A percentile compares a stretch with the other conserved stretches of the same genome.
Evolutionary conservation across 495 filamentous ascomycete species (phyloP).

Genomic region (Evernia prunastri): DNA sequence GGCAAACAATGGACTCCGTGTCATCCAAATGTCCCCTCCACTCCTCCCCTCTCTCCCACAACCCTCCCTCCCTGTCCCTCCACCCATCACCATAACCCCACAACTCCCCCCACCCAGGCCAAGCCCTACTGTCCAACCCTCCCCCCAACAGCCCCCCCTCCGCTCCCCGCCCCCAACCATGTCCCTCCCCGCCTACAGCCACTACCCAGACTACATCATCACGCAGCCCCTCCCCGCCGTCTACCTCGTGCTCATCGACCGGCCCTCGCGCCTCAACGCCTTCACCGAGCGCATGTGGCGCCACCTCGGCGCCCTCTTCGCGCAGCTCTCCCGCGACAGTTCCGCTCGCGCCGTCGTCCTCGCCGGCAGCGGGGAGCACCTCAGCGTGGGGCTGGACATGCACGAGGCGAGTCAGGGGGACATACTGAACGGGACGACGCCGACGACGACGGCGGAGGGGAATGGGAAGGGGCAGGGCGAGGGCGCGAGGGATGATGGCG

Average conservation of each 20-base stretch:
- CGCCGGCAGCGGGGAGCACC: constrained; percentile 73
- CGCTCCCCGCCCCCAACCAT: background rate
- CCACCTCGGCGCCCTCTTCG: constrained; percentile 68
- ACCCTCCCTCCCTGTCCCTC: too few species aligned
- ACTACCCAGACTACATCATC: constrained; percentile 58
- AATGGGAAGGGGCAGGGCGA: too few species aligned
- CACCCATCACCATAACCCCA: too few species aligned
- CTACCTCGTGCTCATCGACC: constrained; percentile 89
- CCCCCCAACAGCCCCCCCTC: background rate
- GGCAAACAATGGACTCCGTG: too few species aligned
- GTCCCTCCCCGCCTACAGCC: background rate
- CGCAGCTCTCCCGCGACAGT: constrained; percentile 61
- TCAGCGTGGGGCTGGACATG: constrained; percentile 73
- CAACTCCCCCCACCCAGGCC: too few species aligned
- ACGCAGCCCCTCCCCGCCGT: constrained; percentile 62
- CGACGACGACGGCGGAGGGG: constrained; percentile 8
- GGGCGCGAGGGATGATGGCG: too few species aligned
- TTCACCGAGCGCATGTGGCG: constrained; percentile 89
- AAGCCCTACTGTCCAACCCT: too few species aligned
- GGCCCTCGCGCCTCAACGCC: constrained; percentile 82
- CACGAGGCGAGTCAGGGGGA: constrained; percentile 41
- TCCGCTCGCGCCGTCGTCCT: constrained; percentile 73
- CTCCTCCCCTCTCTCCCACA: too few species aligned
- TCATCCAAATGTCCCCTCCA: too few species aligned
- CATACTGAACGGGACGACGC: constrained; percentile 25